These are phyloP conservation scores for Prunella vulgaris DNA, from an alignment of 257 asterid species.

Conservation along the genomic window DNA sequence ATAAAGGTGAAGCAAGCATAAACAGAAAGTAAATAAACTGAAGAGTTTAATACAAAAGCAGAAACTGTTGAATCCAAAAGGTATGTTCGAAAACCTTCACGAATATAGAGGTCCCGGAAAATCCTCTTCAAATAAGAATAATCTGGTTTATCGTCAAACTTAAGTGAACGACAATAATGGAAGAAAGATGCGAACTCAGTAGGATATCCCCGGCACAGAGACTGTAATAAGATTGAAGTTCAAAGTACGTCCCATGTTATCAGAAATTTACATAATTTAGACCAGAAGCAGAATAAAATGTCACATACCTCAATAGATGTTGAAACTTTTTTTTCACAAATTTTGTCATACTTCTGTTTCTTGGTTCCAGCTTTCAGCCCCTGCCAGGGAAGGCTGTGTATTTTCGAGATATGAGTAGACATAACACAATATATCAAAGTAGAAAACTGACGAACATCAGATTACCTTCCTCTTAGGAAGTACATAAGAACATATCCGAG, in stretches of 20 bases:
- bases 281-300: neutral
- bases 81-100: conserved; percentile 60
- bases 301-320: conserved; percentile 75
- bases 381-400: conserved; percentile 88
- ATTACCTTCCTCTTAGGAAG: conserved; percentile 85
- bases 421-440: neutral
- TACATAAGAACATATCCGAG: conserved; percentile 94
- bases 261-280: neutral
- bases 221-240: conserved; percentile 31
- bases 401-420: conserved; percentile 28
- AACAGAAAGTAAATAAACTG: neutral
- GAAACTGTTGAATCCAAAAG: too few species aligned
- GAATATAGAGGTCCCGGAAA: conserved; percentile 78
- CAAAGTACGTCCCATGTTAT: conserved; percentile 18
- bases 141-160: conserved; percentile 79
- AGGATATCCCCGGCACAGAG: conserved; percentile 76
- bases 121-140: conserved; percentile 75
- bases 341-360: conserved; percentile 87
- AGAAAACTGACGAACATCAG: neutral
- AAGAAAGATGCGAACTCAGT: conserved; percentile 82
- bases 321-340: conserved; percentile 82
- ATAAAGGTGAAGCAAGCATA: neutral
- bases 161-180: conserved; percentile 84
- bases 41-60: neutral
- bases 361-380: conserved; percentile 93